Base-by-base conservation (phyloP, 23 red algal genomes). In the Gracilaria caudata region DNA sequence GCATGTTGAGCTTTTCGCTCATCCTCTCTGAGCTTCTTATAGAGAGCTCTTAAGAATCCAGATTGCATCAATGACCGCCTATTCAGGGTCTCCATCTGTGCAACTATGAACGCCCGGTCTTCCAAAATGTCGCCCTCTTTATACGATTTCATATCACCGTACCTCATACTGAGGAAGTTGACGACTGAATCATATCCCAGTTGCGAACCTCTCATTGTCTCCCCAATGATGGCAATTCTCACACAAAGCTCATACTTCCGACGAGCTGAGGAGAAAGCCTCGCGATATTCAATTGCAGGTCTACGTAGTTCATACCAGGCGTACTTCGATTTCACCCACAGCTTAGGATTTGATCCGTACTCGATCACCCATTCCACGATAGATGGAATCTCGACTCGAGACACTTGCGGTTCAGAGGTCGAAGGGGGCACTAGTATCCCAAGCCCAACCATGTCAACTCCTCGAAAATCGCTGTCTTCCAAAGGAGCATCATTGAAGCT, bases 181-280 rank as follows among this genome's bases (percentile, higher is more conserved):
- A 81, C 2, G 8, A 66, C 34, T 21, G 43, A 56, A 13, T 68
- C 30, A 51, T 91, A 91, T 23, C 21, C 68, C 9, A 91, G 46
- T 36, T 91, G 49, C 7, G 64, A 39, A 3, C 73, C 51, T 54
- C 56, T 81, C 65, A 63, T 77, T 40, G 78, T 82, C 41, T 60
- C 87, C 17, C 87, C 87, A 20, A 91, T 25, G 43, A 91, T 91
- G 7, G 77, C 76, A 45, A 82, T 51, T 34, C 87, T 75, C 3
- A 75, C 61, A 73, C 87, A 91, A 6, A 91, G 76, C 54, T 91
- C 87, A 81, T 61, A 91, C 51, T 91, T 91, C 41, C 77, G 57
- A 37, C 87, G 66, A 60, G 64, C 59, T n/a, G 87, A 73, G 23
- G 60, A 26, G 54, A 82, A 91, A 13, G 61, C 65, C 19, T 54